Percentiles rank a stretch among this genome's conserved stretches.
phyloP scores from a whole-genome alignment of 2,329 filamentous ascomycete species.

The Fusarium burgessii region DNA sequence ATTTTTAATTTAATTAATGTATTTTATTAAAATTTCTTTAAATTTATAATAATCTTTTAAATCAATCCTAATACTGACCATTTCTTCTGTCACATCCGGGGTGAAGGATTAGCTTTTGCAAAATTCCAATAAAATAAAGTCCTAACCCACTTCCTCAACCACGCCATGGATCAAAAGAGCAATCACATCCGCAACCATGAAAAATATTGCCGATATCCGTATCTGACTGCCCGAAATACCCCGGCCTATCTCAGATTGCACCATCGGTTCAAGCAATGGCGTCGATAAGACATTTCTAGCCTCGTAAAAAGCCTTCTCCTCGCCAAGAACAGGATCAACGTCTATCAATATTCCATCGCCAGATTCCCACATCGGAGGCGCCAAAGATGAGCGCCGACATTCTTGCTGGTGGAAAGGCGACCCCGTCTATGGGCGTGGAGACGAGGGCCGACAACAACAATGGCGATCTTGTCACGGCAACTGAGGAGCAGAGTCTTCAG shows the following conservation, averaged over 20 bases:
- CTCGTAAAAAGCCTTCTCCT: neutral
- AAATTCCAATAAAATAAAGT: conserved; percentile 36
- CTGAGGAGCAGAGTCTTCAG: conserved; percentile 41
- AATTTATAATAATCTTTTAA: too few species aligned
- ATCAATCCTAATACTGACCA: too few species aligned
- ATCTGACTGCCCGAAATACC: conserved; percentile 11
- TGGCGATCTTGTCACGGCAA: conserved; percentile 42
- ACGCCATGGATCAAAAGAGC: conserved; percentile 35
- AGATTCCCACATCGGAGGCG: neutral
- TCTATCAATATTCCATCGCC: neutral
- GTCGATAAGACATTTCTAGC: conserved; percentile 23
- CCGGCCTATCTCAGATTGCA: conserved; percentile 27
- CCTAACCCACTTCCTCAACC: conserved; percentile 16
- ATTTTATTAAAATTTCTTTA: too few species aligned
- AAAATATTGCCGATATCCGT: conserved; percentile 14
- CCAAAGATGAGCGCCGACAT: conserved; percentile 29
- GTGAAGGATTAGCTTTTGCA: conserved; percentile 19
- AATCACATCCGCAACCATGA: conserved; percentile 28
- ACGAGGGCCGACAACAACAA: neutral
- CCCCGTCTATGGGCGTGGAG: conserved; percentile 17
- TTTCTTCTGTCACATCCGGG: too few species aligned
- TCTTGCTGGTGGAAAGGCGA: conserved; percentile 19
- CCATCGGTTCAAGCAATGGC: conserved; percentile 28
- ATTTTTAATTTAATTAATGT: too few species aligned
- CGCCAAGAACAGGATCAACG: neutral